These are phyloP conservation scores for Papiliotrema nemorosa DNA, from an alignment of 1,284 basidiomycete genomes.

Conservation along the genomic window DNA sequence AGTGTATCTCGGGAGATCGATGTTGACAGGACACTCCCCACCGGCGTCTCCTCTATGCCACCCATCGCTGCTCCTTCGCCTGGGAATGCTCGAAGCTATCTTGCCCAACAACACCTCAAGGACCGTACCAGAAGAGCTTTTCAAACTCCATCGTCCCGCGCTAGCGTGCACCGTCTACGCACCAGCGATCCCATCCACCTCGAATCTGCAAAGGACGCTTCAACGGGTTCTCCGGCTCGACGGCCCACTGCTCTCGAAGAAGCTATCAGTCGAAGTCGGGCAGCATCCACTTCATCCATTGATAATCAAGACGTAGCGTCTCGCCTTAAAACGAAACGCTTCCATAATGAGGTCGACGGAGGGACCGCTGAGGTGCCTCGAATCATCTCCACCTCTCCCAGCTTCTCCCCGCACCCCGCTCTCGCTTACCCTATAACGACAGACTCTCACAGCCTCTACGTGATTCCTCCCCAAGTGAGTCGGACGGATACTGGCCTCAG, in stretches of 20 bases:
- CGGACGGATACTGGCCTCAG: constrained; percentile 14
- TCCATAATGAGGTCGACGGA: neutral
- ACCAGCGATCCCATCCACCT: constrained; percentile 9
- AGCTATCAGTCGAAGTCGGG: constrained; percentile 25
- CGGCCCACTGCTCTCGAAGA: constrained; percentile 28
- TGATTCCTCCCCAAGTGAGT: neutral
- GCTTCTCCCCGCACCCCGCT: constrained; percentile 2
- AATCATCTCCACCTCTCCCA: neutral
- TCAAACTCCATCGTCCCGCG: constrained; percentile 19
- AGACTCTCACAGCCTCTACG: neutral
- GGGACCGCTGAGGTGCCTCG: neutral
- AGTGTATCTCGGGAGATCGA: no score
- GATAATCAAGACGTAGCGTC: neutral
- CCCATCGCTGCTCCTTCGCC: constrained; percentile 6
- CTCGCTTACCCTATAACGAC: constrained; percentile 17
- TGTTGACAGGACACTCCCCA: no score
- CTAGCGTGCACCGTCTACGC: constrained; percentile 2
- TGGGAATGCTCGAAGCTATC: constrained; percentile 30
- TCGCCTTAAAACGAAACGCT: neutral
- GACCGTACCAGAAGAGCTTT: constrained; percentile 36
- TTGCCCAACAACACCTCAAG: constrained; percentile 40
- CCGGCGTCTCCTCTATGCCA: neutral
- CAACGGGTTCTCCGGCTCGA: constrained; percentile 9
- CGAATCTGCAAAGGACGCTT: constrained; percentile 9
- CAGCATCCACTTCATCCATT: constrained; percentile 14